These are phyloP conservation scores for Coccomyxa sp. DNA, from an alignment of 139 green algal species.

Conservation along the genomic window DNA sequence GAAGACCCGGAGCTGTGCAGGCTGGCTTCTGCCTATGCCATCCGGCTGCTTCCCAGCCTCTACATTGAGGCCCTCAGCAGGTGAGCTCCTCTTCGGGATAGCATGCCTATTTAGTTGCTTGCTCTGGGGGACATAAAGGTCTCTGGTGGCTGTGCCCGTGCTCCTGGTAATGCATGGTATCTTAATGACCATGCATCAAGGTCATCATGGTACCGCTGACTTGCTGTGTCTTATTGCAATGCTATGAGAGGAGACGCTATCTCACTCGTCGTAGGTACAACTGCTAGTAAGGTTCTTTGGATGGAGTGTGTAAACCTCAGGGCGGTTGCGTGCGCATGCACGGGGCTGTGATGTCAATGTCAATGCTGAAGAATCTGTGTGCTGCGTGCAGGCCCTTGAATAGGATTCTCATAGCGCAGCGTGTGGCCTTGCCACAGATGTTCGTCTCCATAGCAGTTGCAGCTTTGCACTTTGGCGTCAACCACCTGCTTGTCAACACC, in stretches of 20 bases:
- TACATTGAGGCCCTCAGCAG: conserved; percentile 39
- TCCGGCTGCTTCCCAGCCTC: conserved; percentile 33
- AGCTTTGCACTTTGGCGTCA: conserved; percentile 35
- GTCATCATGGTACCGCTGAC: too few species aligned
- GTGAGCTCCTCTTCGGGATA: conserved; percentile 7
- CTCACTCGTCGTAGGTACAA: too few species aligned
- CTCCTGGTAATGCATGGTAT: too few species aligned
- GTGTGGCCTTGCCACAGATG: conserved; percentile 44
- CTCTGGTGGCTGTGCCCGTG: not conserved
- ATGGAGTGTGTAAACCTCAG: too few species aligned
- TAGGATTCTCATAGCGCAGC: conserved; percentile 40
- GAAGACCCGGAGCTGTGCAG: conserved; percentile 19
- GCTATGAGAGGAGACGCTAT: too few species aligned
- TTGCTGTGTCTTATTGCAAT: too few species aligned
- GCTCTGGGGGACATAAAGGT: not conserved
- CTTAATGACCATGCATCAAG: too few species aligned
- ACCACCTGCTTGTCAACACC: conserved; percentile 24
- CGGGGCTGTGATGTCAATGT: too few species aligned
- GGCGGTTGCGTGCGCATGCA: too few species aligned
- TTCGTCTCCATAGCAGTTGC: conserved; percentile 24
- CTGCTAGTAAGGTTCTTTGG: too few species aligned
- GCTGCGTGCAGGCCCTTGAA: conserved; percentile 41
- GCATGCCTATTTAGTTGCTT: not conserved
- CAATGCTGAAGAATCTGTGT: too few species aligned
- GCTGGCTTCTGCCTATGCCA: conserved; percentile 29